phyloP scores from a whole-genome alignment of 2,329 filamentous ascomycete species.

The Alternaria brassicae region DNA sequence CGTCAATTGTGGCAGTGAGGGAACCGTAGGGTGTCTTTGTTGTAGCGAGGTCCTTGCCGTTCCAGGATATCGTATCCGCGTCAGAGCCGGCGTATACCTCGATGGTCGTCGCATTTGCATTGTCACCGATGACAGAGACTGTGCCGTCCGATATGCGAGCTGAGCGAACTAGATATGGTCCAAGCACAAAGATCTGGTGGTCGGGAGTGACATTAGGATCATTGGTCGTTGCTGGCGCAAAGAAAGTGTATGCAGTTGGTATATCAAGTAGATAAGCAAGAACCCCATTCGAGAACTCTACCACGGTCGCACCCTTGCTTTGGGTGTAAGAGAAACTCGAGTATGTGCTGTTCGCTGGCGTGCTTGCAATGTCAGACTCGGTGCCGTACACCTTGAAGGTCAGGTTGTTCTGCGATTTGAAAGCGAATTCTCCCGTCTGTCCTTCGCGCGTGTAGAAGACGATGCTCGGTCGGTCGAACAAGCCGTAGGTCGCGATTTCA shows the following conservation, averaged over 20 bases:
- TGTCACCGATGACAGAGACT: constrained; percentile 59
- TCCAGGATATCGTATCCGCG: constrained; percentile 51
- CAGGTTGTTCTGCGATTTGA: constrained; percentile 52
- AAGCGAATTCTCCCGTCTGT: constrained; percentile 59
- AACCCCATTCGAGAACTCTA: constrained; percentile 60
- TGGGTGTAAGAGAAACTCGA: constrained; percentile 57
- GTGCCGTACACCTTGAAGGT: constrained; percentile 53
- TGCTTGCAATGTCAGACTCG: constrained; percentile 47
- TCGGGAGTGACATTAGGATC: constrained; percentile 55
- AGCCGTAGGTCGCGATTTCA: constrained; percentile 59
- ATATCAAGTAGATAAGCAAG: constrained; percentile 62
- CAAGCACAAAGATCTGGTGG: constrained; percentile 52
- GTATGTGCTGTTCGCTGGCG: constrained; percentile 20
- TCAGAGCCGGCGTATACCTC: constrained; percentile 47
- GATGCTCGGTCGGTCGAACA: constrained; percentile 58
- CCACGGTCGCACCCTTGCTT: constrained; percentile 53
- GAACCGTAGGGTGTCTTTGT: constrained; percentile 55
- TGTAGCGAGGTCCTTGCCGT: constrained; percentile 53
- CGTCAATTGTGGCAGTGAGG: constrained; percentile 51
- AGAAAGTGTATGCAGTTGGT: constrained; percentile 63
- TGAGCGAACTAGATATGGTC: constrained; percentile 48
- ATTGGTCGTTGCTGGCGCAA: constrained; percentile 58
- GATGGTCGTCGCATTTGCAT: constrained; percentile 52
- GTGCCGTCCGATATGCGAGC: constrained; percentile 50
- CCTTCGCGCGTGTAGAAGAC: constrained; percentile 59